Base-by-base conservation (phyloP, 331 rosid genomes). In the Malus hybrid region DNA sequence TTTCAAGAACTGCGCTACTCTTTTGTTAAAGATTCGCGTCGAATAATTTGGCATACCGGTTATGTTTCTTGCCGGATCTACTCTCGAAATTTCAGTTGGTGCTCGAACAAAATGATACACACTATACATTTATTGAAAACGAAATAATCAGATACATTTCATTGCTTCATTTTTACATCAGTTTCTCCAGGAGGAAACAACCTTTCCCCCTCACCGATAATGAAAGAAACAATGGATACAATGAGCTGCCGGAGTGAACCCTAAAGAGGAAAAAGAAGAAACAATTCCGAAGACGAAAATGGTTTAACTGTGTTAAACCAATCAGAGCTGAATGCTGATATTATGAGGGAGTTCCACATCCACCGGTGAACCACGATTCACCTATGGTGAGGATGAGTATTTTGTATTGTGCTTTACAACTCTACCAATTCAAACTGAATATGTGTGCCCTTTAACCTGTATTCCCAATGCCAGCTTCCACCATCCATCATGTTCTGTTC, bases 381-480 rank as follows among this genome's bases (percentile, higher is more conserved):
- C 95, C 80, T 69, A 77, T 50, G 89, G 82, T 56, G 80, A 54
- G 76, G 64, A 59, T 28, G 46, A 33, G n/a, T 65, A 33, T 52
- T 80, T 36, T 27, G 16, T 60, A 71, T 28, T 78, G 67, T 74
- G 67, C 36, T 74, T 76, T 87, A 87, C 24, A 79, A 70, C 83
- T 92, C 92, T 67, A 80, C 84, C 50, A 90, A 73, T 78, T 89
- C 89, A 73, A 92, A 84, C 42, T 81, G 80, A 83, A 94, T 85
- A 83, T 87, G 89, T 29, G 87, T 65, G 68, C 87, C 97, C 67
- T 81, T 80, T 77, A 82, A 77, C 84, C 81, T 85, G 91, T 92
- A 94, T 74, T 87, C 75, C 99, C 99, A 92, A 74, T 31, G 83
- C 99, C 99, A 94, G 84, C 96, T 94, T 86, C 97, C 99, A 74